Evolutionary conservation across 768 basidiomycete species (phyloP), one percentile per base, ranked within the genome.

Genomic region (Termitomyces sp.): DNA sequence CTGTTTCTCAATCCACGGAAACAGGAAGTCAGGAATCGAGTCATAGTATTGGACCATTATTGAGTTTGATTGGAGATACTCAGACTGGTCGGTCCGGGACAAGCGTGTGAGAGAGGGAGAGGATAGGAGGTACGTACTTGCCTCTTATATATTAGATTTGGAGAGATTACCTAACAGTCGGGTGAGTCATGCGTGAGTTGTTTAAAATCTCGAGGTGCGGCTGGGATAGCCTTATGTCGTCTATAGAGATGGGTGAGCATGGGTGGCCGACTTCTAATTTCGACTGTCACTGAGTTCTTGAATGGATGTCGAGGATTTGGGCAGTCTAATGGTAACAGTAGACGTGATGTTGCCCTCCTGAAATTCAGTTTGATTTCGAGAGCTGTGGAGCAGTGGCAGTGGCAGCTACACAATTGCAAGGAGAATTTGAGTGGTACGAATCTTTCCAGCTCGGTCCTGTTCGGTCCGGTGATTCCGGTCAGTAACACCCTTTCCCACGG

Each of bases 1-100:
- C 70, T 90, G 88, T 60, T 81, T 75, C 24, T 74, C 62, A 11
- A 89, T 81, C 88, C 87, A 90, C 57, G 78, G 73, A 24, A 82
- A 67, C 22, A 84, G 74, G 57, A 80, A 76, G 7, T 76, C 74
- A 0, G 87, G 83, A 9, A 90, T 84, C 51, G 81, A 76, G 60
- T 86, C 79, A 64, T 80, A 82, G 68, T 79, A 84, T 58, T 84
- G 76, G 46, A 78, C 86, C 87, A 90, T 90, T 52, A 55, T 16
- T 58, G 20, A 32, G 33, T n/a, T 18, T 39, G 13, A 24, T 12
- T 33, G 15, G 18, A 40, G 20, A 16, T 28, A 7, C 40, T n/a
- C n/a, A n/a, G n/a, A n/a, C n/a, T 42, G 8, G 18, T 33, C 7
- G 7, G 12, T 16, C 49, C 5, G 48, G 18, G 15, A 4, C 42